phyloP scores from a whole-genome alignment of 176 grass and related monocot genomes.

The Miscanthus lutarioriparius region DNA sequence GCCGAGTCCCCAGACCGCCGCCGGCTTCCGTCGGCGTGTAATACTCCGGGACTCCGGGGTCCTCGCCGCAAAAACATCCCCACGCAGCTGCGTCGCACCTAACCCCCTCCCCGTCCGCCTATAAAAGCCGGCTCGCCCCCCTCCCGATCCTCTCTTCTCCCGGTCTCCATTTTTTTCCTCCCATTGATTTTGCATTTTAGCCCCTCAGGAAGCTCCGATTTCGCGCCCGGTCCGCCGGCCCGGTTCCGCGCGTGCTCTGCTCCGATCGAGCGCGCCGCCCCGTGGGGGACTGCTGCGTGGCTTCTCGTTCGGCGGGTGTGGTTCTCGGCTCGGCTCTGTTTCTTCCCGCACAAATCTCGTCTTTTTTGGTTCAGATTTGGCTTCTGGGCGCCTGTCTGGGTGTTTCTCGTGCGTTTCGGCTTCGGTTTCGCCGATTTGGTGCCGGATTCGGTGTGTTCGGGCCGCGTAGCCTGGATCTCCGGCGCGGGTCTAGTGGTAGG shows the following conservation, averaged over 20 bases:
- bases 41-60: conserved; percentile 4
- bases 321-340: neutral
- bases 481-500: neutral
- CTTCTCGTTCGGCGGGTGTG: neutral
- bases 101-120: neutral
- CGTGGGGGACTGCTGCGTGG: neutral
- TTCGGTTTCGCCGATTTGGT: conserved; percentile 28
- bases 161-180: conserved; percentile 23
- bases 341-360: conserved; percentile 26
- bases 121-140: conserved; percentile 18
- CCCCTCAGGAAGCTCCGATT: conserved; percentile 37
- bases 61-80: neutral
- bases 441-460: conserved; percentile 3
- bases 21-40: conserved; percentile 14
- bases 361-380: conserved; percentile 32
- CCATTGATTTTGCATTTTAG: conserved; percentile 42
- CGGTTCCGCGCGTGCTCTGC: neutral
- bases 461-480: neutral
- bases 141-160: conserved; percentile 29
- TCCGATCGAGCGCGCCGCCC: conserved; percentile 32
- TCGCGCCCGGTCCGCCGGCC: neutral
- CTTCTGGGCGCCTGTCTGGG: neutral
- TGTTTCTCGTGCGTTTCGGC: conserved; percentile 36
- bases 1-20: neutral
- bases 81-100: conserved; percentile 19